These are phyloP conservation scores for Anethum foeniculum DNA, from an alignment of 140 eudicot genomes.

Conservation along the genomic window DNA sequence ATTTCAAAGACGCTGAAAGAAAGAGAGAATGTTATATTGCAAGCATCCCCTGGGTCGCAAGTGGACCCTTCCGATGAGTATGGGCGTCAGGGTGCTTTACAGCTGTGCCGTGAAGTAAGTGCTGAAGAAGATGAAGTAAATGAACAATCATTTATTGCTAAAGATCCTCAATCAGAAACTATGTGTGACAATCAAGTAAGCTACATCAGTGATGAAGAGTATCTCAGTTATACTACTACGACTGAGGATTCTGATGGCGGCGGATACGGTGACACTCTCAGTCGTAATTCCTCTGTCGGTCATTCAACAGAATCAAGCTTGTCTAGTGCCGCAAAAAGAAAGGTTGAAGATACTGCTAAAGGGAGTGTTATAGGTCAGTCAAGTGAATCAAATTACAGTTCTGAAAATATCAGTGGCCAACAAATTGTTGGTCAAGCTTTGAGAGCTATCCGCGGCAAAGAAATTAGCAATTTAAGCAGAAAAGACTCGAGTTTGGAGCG, in stretches of 20 bases:
- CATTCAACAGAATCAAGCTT: background rate
- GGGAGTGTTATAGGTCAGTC: slow-evolving; percentile 26
- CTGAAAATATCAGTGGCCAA: slow-evolving; percentile 11
- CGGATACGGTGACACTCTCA: slow-evolving; percentile 19
- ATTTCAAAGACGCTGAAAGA: slow-evolving; percentile 56
- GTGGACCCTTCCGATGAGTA: slow-evolving; percentile 47
- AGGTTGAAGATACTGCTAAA: slow-evolving; percentile 8
- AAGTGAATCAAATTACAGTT: slow-evolving; percentile 17
- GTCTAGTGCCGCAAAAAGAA: background rate
- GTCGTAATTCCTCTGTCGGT: slow-evolving; percentile 6
- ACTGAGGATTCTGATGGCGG: slow-evolving; percentile 39
- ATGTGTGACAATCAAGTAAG: slow-evolving; percentile 14
- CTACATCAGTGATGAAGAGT: slow-evolving; percentile 32
- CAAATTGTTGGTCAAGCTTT: slow-evolving; percentile 20
- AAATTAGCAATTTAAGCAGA: slow-evolving; percentile 43
- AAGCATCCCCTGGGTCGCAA: slow-evolving; percentile 32
- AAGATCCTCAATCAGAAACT: slow-evolving; percentile 24
- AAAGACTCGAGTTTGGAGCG: slow-evolving; percentile 46
- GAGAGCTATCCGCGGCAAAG: slow-evolving; percentile 22
- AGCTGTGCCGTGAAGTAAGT: slow-evolving; percentile 16
- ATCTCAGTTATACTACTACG: slow-evolving; percentile 27
- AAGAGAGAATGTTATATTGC: slow-evolving; percentile 46
- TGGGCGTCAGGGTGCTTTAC: slow-evolving; percentile 53
- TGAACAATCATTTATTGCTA: slow-evolving; percentile 16
- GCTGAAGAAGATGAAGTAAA: slow-evolving; percentile 29